Percentiles rank a stretch among this genome's conserved stretches.
Conservation (phyloP, 177 flowering plant genomes). For the Vitis hybrid region DNA sequence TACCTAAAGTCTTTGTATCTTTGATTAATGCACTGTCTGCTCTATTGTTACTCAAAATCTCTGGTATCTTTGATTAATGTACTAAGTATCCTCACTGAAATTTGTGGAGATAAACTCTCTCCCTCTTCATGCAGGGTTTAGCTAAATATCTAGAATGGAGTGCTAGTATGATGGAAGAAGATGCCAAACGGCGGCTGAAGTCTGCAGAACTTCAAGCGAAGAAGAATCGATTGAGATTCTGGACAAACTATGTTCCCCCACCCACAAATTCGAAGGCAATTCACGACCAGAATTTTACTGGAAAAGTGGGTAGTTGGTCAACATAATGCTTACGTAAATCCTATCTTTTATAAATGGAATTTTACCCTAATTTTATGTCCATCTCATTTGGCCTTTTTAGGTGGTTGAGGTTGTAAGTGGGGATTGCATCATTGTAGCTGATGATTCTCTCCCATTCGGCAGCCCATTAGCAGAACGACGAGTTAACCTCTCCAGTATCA, state of each 20-base stretch:
- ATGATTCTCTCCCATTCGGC: constrained; percentile 84
- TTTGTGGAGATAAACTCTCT: not conserved
- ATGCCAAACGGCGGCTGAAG: constrained; percentile 69
- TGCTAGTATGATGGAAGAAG: constrained; percentile 92
- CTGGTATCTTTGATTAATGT: not conserved
- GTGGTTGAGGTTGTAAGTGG: constrained; percentile 99
- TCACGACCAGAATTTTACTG: constrained; percentile 89
- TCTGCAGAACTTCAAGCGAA: constrained; percentile 85
- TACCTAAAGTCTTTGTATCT: not conserved
- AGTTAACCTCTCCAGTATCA: constrained; percentile 89
- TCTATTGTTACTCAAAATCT: not conserved
- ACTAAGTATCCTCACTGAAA: not conserved
- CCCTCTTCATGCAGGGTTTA: constrained; percentile 54
- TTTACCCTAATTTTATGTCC: not conserved
- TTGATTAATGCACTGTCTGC: not conserved
- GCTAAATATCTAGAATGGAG: constrained; percentile 99
- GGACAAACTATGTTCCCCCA: constrained; percentile 95
- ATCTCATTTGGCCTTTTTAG: constrained; percentile 34
- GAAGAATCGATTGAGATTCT: constrained; percentile 66
- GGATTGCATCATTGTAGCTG: constrained; percentile 90
- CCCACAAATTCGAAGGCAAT: constrained; percentile 88
- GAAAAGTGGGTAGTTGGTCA: constrained; percentile 52
- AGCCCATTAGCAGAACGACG: constrained; percentile 87
- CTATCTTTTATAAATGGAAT: not conserved
- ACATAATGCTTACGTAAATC: not conserved